Conservation (phyloP, 176 grass and related monocot species). For the Eragrostis curvula region DNA sequence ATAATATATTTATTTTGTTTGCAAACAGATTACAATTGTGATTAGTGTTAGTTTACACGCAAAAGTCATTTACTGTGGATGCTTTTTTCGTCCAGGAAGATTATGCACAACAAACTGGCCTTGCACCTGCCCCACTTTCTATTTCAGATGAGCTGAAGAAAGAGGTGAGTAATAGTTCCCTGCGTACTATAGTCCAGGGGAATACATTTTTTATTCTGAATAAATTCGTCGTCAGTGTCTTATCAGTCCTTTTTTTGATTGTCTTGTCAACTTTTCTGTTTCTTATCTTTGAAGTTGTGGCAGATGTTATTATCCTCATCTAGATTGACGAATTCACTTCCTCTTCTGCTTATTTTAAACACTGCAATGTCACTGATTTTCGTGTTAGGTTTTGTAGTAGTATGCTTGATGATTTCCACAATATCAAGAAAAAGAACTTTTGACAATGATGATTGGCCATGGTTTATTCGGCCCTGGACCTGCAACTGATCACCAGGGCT, state of each 20-base stretch:
- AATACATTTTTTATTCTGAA: not conserved
- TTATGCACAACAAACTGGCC: conserved; percentile 69
- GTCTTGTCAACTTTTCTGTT: conserved; percentile 9
- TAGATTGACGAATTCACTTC: not conserved
- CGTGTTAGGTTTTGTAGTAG: not conserved
- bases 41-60: not conserved
- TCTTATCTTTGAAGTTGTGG: conserved; percentile 16
- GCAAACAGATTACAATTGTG: not conserved
- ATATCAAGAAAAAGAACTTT: not conserved
- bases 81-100: conserved; percentile 62
- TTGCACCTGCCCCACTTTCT: conserved; percentile 65
- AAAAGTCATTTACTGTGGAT: conserved; percentile 22
- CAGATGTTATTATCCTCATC: conserved; percentile 18
- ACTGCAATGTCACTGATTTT: not conserved
- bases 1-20: conserved; percentile 24
- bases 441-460: not conserved
- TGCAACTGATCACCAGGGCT: not conserved
- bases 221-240: not conserved
- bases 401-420: conserved; percentile 5
- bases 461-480: not conserved
- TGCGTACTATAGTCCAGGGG: conserved; percentile 20
- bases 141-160: conserved; percentile 81
- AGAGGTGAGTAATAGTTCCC: conserved; percentile 49
- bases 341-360: not conserved
- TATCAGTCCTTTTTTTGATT: not conserved